A percentile compares a stretch with the other conserved stretches of the same genome.
Conservation (phyloP, 148 eudicot species). For the Gaultheria prostrata region DNA sequence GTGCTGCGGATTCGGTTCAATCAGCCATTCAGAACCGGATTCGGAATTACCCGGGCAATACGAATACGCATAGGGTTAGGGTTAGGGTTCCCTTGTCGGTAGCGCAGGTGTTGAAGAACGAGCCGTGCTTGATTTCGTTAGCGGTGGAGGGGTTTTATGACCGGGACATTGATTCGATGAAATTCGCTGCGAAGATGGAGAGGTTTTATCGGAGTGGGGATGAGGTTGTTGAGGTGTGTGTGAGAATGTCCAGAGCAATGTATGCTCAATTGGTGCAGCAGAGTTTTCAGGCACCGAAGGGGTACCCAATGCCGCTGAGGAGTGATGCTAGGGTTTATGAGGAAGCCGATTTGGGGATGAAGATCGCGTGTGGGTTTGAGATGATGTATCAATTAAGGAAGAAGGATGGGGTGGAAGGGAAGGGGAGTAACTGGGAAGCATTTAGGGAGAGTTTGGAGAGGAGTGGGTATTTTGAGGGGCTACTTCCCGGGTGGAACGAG, state of each 20-base stretch:
- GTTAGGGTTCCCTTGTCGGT: constrained; percentile 59
- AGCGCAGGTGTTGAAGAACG: constrained; percentile 41
- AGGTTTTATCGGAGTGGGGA: constrained; percentile 66
- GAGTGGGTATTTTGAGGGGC: constrained; percentile 71
- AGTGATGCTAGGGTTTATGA: constrained; percentile 38
- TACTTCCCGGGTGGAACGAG: constrained; percentile 78
- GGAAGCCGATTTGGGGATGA: constrained; percentile 95
- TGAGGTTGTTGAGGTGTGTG: constrained; percentile 56
- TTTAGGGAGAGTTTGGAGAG: constrained; percentile 67
- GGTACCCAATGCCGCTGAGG: constrained; percentile 71
- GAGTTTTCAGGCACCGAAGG: constrained; percentile 81
- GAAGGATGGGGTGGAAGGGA: constrained; percentile 70
- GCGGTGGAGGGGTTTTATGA: constrained; percentile 94
- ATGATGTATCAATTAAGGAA: constrained; percentile 84
- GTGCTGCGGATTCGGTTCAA: constrained; percentile 47
- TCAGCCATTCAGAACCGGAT: constrained; percentile 37
- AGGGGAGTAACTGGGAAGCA: constrained; percentile 78
- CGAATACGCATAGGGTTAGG: constrained; percentile 61
- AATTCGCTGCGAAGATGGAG: constrained; percentile 70
- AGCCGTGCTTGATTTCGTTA: constrained; percentile 59
- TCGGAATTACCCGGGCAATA: constrained; percentile 44
- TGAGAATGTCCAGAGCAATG: constrained; percentile 85
- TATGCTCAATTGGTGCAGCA: constrained; percentile 89
- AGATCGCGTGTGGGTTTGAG: constrained; percentile 89
- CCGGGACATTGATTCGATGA: constrained; percentile 87